These are phyloP conservation scores for Galeopsis tetrahit DNA, from an alignment of 257 asterid genomes.

Conservation along the genomic window DNA sequence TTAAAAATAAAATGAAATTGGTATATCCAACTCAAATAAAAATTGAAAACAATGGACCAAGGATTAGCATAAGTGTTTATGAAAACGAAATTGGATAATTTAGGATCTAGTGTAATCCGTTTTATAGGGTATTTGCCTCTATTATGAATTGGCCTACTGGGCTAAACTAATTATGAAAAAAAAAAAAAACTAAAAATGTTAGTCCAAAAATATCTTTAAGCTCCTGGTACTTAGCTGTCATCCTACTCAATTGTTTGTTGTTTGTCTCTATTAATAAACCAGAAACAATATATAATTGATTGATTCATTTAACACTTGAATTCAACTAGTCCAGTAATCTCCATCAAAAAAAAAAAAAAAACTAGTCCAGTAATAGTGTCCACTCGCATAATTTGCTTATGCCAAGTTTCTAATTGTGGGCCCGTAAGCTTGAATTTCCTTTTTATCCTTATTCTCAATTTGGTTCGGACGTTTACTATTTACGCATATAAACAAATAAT, in stretches of 20 bases:
- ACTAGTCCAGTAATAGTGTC: slow-evolving; percentile 13
- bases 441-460: too few species aligned
- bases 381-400: slow-evolving; percentile 17
- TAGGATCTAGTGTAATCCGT: too few species aligned
- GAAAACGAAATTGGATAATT: too few species aligned
- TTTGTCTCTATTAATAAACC: background rate
- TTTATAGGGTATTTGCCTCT: background rate
- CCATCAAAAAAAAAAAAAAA: too few species aligned
- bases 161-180: background rate
- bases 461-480: too few species aligned
- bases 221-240: slow-evolving; percentile 40
- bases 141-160: slow-evolving; percentile 38
- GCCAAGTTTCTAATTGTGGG: slow-evolving; percentile 45
- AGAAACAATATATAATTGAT: too few species aligned
- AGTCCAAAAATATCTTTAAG: slow-evolving; percentile 20
- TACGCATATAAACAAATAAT: too few species aligned
- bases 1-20: too few species aligned
- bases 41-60: too few species aligned
- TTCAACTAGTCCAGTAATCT: slow-evolving; percentile 6
- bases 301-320: slow-evolving; percentile 27
- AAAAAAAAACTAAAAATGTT: background rate
- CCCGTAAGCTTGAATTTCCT: background rate
- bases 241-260: slow-evolving; percentile 20
- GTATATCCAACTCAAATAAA: too few species aligned
- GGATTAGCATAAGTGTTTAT: too few species aligned